Evolutionary conservation across 2,329 filamentous ascomycete genomes (phyloP), one percentile per base, ranked within the genome.

Genomic region (Passalora sequoiae): DNA sequence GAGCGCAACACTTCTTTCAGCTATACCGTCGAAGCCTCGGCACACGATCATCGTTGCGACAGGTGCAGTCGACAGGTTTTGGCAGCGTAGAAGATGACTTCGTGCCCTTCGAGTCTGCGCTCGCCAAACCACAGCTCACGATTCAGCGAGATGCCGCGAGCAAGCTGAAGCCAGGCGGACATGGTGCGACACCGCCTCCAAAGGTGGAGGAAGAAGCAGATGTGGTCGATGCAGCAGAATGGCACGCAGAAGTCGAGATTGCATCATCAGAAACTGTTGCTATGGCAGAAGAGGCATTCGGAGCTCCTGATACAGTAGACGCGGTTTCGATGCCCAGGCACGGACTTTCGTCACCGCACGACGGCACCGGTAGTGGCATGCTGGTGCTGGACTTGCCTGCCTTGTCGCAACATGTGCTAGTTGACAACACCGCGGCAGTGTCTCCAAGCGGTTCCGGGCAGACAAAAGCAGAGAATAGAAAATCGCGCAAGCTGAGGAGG

Each of bases 21-120:
- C 44, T n/a, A n/a, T n/a, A 40, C 39, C 40, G 33, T 36, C 40
- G 44, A 30, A 32, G 29, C 21, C 37, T 47, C 24, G 38, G 46
- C 40, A 53, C 39, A 21, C 41, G 42, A 43, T 30, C 30, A 38
- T 42, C 39, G 20, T 27, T 42, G 40, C 47, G 32, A 38, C 46
- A 45, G 12, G 13, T 41, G 25, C 35, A 40, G 8, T 38, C 42
- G 12, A 32, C 27, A 7, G 35, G 28, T 13, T 12, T 20, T 3
- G 17, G 38, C 20, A 28, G 40, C 6, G n/a, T 20, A 6, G 44
- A 55, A 5, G 46, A 54, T 33, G 41, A 29, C 3, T 44, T 45
- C 27, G 33, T 50, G 7, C 49, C 49, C 9, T 53, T 51, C 27
- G 46, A 54, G 7, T 36, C 10, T 20, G 19, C n/a, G n/a, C n/a